A percentile compares a stretch with the other conserved stretches of the same genome.
phyloP scores from a whole-genome alignment of 495 filamentous ascomycete genomes.

The Penicillium manginii region DNA sequence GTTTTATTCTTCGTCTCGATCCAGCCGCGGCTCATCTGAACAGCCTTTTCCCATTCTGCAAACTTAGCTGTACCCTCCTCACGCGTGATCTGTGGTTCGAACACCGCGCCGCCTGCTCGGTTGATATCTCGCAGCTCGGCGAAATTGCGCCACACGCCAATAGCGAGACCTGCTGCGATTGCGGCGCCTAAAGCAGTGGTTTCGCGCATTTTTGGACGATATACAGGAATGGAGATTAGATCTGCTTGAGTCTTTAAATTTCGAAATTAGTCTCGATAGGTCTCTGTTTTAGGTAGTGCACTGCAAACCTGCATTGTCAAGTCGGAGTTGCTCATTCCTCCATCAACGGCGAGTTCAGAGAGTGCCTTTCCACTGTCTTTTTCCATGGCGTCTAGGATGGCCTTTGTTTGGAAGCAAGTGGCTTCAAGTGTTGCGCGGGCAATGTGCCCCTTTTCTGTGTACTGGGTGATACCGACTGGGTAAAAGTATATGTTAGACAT shows the following conservation, averaged over 20 bases:
- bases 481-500: background rate
- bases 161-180: conserved; percentile 91
- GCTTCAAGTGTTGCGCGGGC: conserved; percentile 93
- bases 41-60: conserved; percentile 78
- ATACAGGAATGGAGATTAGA: conserved; percentile 49
- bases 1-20: conserved; percentile 16
- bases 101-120: conserved; percentile 69
- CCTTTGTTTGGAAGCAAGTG: conserved; percentile 93
- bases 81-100: conserved; percentile 67
- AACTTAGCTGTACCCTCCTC: conserved; percentile 68
- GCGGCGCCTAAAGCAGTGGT: conserved; percentile 92
- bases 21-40: conserved; percentile 87
- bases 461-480: conserved; percentile 84
- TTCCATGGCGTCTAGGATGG: conserved; percentile 94
- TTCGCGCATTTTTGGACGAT: conserved; percentile 74
- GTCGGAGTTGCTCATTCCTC: conserved; percentile 92
- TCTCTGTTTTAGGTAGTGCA: background rate
- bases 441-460: conserved; percentile 88
- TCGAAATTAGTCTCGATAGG: background rate
- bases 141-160: conserved; percentile 79
- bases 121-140: conserved; percentile 81
- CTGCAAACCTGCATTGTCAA: conserved; percentile 78
- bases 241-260: conserved; percentile 44
- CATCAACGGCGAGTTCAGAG: conserved; percentile 82
- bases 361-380: conserved; percentile 85